Conservation (phyloP, 2,329 filamentous ascomycete species). For the Tricladium varicosporioides region DNA sequence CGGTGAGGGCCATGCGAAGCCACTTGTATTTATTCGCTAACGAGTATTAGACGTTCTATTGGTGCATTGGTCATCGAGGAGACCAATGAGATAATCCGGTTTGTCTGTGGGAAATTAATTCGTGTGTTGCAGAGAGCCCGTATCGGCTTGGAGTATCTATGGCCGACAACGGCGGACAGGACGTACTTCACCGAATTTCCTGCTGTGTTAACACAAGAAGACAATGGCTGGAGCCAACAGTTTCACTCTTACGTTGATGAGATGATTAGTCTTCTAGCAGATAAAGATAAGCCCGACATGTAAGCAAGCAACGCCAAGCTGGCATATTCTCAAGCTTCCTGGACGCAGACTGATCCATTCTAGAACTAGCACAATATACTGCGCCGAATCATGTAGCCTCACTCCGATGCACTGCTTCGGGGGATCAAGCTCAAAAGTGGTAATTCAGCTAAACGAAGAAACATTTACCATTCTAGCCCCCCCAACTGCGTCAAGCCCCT, state of each 20-base stretch:
- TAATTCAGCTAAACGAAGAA: too few species aligned
- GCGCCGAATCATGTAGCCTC: too few species aligned
- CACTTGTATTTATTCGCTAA: background rate
- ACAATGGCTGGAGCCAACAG: constrained; percentile 21
- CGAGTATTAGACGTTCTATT: constrained; percentile 19
- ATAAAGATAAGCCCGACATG: background rate
- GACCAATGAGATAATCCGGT: constrained; percentile 26
- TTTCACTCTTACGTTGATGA: constrained; percentile 27
- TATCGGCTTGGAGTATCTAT: constrained; percentile 19
- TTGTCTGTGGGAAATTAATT: constrained; percentile 27
- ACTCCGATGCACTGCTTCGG: too few species aligned
- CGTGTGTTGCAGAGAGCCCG: constrained; percentile 15
- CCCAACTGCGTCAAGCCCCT: background rate
- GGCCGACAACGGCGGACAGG: constrained; percentile 17
- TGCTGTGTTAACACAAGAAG: constrained; percentile 6
- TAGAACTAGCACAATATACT: too few species aligned
- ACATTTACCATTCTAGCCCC: too few species aligned
- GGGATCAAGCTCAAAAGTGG: too few species aligned
- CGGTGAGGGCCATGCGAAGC: constrained; percentile 19
- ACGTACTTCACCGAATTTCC: constrained; percentile 24
- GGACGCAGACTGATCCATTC: too few species aligned
- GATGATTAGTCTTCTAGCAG: background rate
- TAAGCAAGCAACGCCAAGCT: background rate
- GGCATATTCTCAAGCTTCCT: too few species aligned
- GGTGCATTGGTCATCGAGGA: constrained; percentile 25